Evolutionary conservation across 805 yeast species (phyloP).

Genomic region (Priceomyces castillae): DNA sequence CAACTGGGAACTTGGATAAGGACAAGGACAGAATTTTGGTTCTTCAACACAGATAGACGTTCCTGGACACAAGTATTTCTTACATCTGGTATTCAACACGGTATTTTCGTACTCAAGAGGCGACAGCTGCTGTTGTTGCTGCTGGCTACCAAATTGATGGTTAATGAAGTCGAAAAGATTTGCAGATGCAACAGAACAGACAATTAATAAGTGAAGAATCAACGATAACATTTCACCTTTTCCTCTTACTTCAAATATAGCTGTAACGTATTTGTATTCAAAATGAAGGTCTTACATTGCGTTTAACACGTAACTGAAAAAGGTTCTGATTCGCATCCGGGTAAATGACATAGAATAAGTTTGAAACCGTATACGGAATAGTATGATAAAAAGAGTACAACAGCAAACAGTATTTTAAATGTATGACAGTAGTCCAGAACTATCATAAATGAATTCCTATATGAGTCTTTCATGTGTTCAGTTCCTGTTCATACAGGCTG

Average conservation of each 20-base stretch:
- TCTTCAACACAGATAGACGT: conserved; percentile 72
- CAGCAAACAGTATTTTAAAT: no score
- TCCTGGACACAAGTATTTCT: conserved; percentile 74
- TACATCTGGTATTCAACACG: conserved; percentile 49
- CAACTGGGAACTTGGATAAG: conserved; percentile 79
- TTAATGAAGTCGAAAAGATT: conserved; percentile 36
- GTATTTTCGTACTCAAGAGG: conserved; percentile 38
- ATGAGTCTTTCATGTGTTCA: no score
- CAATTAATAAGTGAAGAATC: not conserved
- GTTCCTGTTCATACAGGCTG: no score
- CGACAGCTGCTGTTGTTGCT: conserved; percentile 24
- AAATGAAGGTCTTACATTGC: not conserved
- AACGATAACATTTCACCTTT: not conserved
- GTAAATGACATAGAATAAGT: not conserved
- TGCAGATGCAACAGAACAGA: conserved; percentile 14
- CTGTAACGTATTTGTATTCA: no score
- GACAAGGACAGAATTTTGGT: conserved; percentile 83
- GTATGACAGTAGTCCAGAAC: no score
- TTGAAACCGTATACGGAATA: no score
- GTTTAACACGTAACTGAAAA: not conserved
- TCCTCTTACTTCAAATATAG: not conserved
- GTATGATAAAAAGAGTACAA: no score
- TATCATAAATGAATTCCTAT: no score
- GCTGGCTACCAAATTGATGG: conserved; percentile 19
- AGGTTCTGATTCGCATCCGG: not conserved